These are phyloP conservation scores for Chalciporus piperatus DNA, from an alignment of 768 basidiomycete species.

Conservation along the genomic window DNA sequence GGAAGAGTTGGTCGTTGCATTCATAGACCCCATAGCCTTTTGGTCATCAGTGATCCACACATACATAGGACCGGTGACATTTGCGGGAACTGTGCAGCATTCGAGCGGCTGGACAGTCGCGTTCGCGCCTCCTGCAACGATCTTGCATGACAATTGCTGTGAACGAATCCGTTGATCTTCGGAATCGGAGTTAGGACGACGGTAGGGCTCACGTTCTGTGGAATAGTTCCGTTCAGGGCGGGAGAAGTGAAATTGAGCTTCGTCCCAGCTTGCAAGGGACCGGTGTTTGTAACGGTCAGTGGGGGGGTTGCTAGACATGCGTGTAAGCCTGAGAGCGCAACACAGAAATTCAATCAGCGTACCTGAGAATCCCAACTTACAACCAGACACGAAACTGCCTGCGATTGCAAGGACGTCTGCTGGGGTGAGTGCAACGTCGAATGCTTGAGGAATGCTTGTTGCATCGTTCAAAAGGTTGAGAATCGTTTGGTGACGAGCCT, in stretches of 20 bases:
- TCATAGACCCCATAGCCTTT: constrained; percentile 56
- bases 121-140: constrained; percentile 63
- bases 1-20: constrained; percentile 32
- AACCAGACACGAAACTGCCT: constrained; percentile 64
- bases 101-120: constrained; percentile 57
- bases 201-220: constrained; percentile 37
- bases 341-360: constrained; percentile 13
- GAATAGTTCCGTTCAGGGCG: constrained; percentile 50
- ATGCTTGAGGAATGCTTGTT: constrained; percentile 61
- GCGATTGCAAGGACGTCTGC: constrained; percentile 71
- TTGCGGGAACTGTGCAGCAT: constrained; percentile 61
- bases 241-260: constrained; percentile 56
- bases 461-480: constrained; percentile 64
- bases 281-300: constrained; percentile 63
- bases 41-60: constrained; percentile 64
- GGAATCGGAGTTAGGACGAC: neutral
- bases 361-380: constrained; percentile 59
- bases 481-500: constrained; percentile 80
- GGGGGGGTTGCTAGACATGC: constrained; percentile 49
- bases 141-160: constrained; percentile 68
- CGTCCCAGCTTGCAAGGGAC: constrained; percentile 55
- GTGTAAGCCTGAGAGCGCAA: neutral
- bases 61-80: constrained; percentile 72
- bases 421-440: constrained; percentile 72
- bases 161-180: constrained; percentile 6